Base-by-base conservation (phyloP, 2,329 filamentous ascomycete species). In the Periconia sp. region DNA sequence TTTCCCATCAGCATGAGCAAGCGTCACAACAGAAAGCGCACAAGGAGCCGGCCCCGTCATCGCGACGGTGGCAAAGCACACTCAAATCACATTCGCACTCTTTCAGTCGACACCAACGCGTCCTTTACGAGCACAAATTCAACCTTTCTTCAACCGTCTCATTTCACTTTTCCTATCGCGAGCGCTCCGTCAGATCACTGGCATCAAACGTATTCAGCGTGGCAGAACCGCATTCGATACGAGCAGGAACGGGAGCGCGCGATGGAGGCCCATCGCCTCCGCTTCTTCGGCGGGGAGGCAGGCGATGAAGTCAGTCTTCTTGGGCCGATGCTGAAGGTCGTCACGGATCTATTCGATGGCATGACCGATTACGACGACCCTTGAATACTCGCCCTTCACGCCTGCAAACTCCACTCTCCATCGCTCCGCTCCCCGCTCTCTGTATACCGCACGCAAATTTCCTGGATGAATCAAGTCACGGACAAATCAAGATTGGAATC, bases 321-420 rank as follows among this genome's bases (percentile, higher is more conserved):
- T 36, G 73, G 70, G 36, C 68, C 71, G 2, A 76, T 76, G 73
- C 54, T 76, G 46, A 72, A 73, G 56, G 73, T 76, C 9, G 73
- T 76, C 15, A 71, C 72, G 39, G 67, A 70, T 48, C 63, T 76
- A 11, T 76, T 76, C 50, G 64, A 74, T 42, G 73, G 71, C 22
- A 56, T 63, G 40, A 67, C 71, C 46, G 73, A 76, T 54, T 76
- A 74, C 45, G 67, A 72, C 37, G 71, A 74, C 50, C 65, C 69
- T 28, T 73, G 61, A 67, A 35, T 41, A 39, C 37, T 26, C 15
- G 43, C 21, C 24, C 18, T 30, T 37, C 21, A 36, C 11, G 26
- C 18, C 30, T 44, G 28, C 26, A 43, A 26, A 48, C 46, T 49
- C 46, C 46, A 36, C 49, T 57, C 47, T 52, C 48, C 46, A 52